These are phyloP conservation scores for Debaryomyces psychrophilus DNA, from an alignment of 1,139 yeast genomes.

Conservation along the genomic window DNA sequence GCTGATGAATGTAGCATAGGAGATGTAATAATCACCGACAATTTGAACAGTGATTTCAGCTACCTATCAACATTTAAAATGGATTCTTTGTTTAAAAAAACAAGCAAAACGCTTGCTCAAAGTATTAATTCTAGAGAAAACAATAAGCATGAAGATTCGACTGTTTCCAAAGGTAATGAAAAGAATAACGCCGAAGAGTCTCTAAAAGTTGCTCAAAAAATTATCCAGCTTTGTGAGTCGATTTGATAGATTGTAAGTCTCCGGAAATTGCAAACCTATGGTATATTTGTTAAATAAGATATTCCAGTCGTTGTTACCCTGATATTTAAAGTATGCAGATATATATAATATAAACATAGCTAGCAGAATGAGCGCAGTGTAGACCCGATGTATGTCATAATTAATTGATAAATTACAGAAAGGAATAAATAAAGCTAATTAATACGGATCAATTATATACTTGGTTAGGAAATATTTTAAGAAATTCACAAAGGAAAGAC, in stretches of 20 bases:
- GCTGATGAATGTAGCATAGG: slow-evolving; percentile 1
- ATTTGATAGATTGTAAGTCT: background rate
- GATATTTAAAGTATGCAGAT: too few relatives aligned
- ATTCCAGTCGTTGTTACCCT: too few relatives aligned
- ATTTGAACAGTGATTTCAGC: background rate
- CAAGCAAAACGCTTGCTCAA: background rate
- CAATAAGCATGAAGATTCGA: background rate
- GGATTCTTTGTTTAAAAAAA: slow-evolving; percentile 1
- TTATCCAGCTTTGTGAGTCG: background rate
- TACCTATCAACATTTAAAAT: background rate
- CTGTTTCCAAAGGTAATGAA: background rate
- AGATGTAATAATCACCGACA: background rate
- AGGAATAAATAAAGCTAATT: background rate
- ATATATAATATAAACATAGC: background rate
- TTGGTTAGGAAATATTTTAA: background rate
- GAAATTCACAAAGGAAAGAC: background rate
- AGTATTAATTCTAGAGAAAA: background rate
- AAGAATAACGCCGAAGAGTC: background rate
- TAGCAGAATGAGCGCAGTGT: background rate
- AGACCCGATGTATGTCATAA: background rate
- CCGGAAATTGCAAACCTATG: background rate
- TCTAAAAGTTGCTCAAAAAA: background rate
- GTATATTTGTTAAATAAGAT: background rate
- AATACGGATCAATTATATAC: background rate
- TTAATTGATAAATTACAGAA: background rate